Percentiles rank a stretch among this genome's conserved stretches.
Evolutionary conservation across 2,329 filamentous ascomycete species (phyloP).

Genomic region (Chaetomium sp.): DNA sequence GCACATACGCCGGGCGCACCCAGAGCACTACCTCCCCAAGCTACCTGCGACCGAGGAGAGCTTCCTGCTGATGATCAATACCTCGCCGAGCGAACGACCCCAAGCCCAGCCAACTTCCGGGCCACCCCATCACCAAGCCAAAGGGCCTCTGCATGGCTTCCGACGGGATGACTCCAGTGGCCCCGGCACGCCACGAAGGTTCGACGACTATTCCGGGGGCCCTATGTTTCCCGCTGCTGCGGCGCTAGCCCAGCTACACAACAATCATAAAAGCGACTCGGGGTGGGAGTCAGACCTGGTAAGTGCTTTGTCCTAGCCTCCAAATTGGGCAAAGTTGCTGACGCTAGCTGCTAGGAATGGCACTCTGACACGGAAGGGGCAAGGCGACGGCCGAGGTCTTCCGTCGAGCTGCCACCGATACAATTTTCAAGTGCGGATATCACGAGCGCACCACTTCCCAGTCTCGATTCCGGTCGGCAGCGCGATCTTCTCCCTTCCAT

Average conservation of each 20-base stretch:
- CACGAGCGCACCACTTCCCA: constrained; percentile 73
- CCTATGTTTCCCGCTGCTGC: constrained; percentile 74
- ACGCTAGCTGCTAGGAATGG: constrained; percentile 58
- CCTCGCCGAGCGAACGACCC: constrained; percentile 62
- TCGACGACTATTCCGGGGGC: constrained; percentile 69
- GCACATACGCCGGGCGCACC: constrained; percentile 95
- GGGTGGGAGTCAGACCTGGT: constrained; percentile 80
- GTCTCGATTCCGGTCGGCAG: constrained; percentile 61
- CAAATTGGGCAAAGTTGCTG: constrained; percentile 15
- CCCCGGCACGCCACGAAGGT: constrained; percentile 67
- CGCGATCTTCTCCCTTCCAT: constrained; percentile 83
- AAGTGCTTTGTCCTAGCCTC: constrained; percentile 42
- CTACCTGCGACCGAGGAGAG: constrained; percentile 97
- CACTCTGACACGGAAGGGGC: constrained; percentile 70
- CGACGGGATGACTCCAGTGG: constrained; percentile 67
- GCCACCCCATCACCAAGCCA: constrained; percentile 39
- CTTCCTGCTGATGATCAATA: constrained; percentile 95
- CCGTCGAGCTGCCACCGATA: constrained; percentile 73
- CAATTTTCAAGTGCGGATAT: constrained; percentile 60
- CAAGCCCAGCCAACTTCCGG: constrained; percentile 41
- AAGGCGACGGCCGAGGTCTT: constrained; percentile 63
- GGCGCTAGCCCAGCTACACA: constrained; percentile 79
- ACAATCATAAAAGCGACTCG: constrained; percentile 71
- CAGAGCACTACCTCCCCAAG: constrained; percentile 96
- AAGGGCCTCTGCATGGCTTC: constrained; percentile 64